These are phyloP conservation scores for Pichia ethanolica DNA, from an alignment of 805 yeast species.

Conservation along the genomic window DNA sequence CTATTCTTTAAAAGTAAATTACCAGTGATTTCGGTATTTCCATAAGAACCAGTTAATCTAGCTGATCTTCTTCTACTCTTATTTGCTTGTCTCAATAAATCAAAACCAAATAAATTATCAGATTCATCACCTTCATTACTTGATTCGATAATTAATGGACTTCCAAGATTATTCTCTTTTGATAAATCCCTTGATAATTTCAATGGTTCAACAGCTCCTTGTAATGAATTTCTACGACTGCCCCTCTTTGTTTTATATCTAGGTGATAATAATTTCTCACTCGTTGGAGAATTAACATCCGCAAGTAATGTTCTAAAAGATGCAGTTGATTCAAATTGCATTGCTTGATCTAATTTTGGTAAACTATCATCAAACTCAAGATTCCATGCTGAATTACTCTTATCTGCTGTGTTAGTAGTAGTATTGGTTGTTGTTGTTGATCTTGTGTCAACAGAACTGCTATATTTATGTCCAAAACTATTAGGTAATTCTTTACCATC, in stretches of 20 bases:
- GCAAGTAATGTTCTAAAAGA: slow-evolving; percentile 51
- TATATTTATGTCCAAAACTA: slow-evolving; percentile 34
- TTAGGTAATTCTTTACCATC: slow-evolving; percentile 30
- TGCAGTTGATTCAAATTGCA: slow-evolving; percentile 44
- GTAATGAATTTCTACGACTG: slow-evolving; percentile 8
- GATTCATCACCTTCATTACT: slow-evolving; percentile 23
- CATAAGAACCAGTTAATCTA: slow-evolving; percentile 16
- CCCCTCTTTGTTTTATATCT: slow-evolving; percentile 5
- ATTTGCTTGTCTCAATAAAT: slow-evolving; percentile 32
- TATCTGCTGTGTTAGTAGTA: slow-evolving; percentile 15
- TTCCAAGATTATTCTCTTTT: slow-evolving; percentile 4
- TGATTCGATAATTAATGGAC: slow-evolving; percentile 12
- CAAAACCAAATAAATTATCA: slow-evolving; percentile 41
- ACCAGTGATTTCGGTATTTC: slow-evolving; percentile 8
- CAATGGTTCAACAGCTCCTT: slow-evolving; percentile 16
- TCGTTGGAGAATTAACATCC: slow-evolving; percentile 14
- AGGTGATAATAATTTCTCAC: slow-evolving; percentile 9
- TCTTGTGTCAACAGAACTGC: slow-evolving; percentile 56
- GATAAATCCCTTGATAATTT: slow-evolving; percentile 10
- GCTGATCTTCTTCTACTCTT: slow-evolving; percentile 28
- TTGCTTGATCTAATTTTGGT: slow-evolving; percentile 20
- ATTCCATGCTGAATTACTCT: slow-evolving; percentile 12
- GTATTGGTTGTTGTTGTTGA: slow-evolving; percentile 35
- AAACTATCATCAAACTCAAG: slow-evolving; percentile 20
- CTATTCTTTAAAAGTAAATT: slow-evolving; percentile 17